phyloP scores from a whole-genome alignment of 352 stramenopile genomes.

The Proteromonas lacertae region DNA sequence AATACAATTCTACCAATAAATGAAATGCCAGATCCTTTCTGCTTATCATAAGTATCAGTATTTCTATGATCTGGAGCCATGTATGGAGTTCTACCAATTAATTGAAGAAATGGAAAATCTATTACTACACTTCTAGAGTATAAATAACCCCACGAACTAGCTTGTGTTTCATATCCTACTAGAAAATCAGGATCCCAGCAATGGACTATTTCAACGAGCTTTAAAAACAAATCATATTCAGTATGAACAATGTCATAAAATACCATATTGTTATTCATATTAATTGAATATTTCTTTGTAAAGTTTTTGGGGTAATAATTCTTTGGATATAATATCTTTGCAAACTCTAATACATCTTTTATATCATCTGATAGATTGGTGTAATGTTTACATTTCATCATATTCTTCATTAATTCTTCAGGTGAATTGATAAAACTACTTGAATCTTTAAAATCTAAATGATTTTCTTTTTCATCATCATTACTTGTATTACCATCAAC shows the following conservation, averaged over 20 bases:
- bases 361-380: too few species aligned
- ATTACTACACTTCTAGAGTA: constrained; percentile 22
- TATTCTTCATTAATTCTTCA: too few species aligned
- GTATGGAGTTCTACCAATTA: background rate
- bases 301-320: too few species aligned
- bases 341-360: too few species aligned
- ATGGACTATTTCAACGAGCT: constrained; percentile 19
- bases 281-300: too few species aligned
- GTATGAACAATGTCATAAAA: constrained; percentile 7
- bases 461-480: too few species aligned
- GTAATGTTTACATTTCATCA: too few species aligned
- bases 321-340: too few species aligned
- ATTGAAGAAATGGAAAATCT: constrained; percentile 8
- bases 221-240: constrained; percentile 22
- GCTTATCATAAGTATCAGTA: constrained; percentile 6
- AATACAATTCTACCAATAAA: constrained; percentile 44
- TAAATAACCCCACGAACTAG: constrained; percentile 28
- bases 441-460: too few species aligned
- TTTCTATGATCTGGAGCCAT: constrained; percentile 5
- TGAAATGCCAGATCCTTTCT: constrained; percentile 23
- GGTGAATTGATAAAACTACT: too few species aligned
- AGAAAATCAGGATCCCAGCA: constrained; percentile 47
- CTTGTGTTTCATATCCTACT: constrained; percentile 40
- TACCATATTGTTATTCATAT: too few species aligned
- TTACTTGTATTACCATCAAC: too few species aligned